phyloP scores from a whole-genome alignment of 2,329 filamentous ascomycete species.

The Xylariaceae sp. region DNA sequence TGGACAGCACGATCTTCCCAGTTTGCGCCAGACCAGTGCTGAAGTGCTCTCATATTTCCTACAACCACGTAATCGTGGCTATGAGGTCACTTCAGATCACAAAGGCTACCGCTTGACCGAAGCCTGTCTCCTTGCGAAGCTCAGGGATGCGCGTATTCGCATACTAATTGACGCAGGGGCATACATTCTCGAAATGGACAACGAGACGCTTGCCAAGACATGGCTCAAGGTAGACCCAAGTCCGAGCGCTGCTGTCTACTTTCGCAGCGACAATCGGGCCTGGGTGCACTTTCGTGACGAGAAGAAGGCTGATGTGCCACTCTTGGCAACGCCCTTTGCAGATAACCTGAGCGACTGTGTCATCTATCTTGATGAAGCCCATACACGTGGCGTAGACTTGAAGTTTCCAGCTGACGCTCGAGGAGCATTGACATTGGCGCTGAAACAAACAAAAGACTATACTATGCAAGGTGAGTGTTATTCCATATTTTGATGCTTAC shows the following conservation, averaged over 20 bases:
- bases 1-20: conserved; percentile 52
- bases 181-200: conserved; percentile 58
- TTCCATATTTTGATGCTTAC: background rate
- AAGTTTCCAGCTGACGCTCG: conserved; percentile 44
- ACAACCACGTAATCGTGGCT: conserved; percentile 44
- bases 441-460: conserved; percentile 54
- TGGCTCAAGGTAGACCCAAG: conserved; percentile 46
- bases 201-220: conserved; percentile 40
- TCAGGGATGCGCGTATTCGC: conserved; percentile 3
- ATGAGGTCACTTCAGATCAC: conserved; percentile 33
- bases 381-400: conserved; percentile 57
- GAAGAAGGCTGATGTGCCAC: conserved; percentile 32
- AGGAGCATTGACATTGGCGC: conserved; percentile 52
- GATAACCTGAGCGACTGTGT: conserved; percentile 36
- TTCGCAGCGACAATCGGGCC: conserved; percentile 41
- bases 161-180: conserved; percentile 61
- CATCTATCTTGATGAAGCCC: conserved; percentile 52
- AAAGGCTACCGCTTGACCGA: conserved; percentile 39
- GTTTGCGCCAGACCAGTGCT: conserved; percentile 55
- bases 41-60: conserved; percentile 57
- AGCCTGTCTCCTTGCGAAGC: conserved; percentile 36
- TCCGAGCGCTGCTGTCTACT: conserved; percentile 49
- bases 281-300: conserved; percentile 38
- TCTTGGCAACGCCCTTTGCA: conserved; percentile 49
- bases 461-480: conserved; percentile 45